Base-by-base conservation (phyloP, 495 filamentous ascomycete species). In the Geoglossum glabrum region DNA sequence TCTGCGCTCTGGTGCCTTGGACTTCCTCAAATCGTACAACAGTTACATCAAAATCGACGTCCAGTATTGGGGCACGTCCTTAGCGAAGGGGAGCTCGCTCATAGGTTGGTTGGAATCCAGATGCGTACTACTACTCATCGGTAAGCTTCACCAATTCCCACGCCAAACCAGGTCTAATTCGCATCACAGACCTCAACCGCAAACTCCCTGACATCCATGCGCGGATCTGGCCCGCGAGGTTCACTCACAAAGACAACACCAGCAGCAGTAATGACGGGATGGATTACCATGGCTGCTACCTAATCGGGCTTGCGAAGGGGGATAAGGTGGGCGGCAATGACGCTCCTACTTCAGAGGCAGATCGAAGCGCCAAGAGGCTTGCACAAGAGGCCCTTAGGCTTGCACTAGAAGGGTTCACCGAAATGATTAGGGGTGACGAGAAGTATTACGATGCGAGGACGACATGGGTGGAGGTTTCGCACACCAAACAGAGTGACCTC, bases 221-320 rank as follows among this genome's bases (percentile, higher is more conserved):
- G 13, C 70, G 76, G 31, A 75, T 80, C 25, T 82, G 79, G 79
- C 79, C 79, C 11, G 74, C 68, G 26, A 65, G 77, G 13, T 82
- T 81, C 52, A 19, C 49, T 28, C 5, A n/a, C 7, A 30, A 52
- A 19, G 23, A n/a, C 28, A 31, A 9, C 28, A 52, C 28, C 17
- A 66, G 73, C 38, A 55, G 59, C 40, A 46, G 30, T 9, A 52
- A 63, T 19, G 60, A 66, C 23, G 57, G 33, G 3, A 50, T 60
- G 0, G 74, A 76, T 46, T 78, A 75, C 60, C 65, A 74, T 30
- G 76, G 74, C 6, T 73, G 69, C 56, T 82, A 81, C 58, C 71
- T 83, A 15, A 70, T 82, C 25, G 79, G 79, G 7, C 65, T 83
- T 25, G 72, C 73, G 33, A 71, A 68, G 36, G 31, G 25, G 23